Evolutionary conservation across 2,329 filamentous ascomycete genomes (phyloP).

Genomic region (Trichoderma semiorbis): DNA sequence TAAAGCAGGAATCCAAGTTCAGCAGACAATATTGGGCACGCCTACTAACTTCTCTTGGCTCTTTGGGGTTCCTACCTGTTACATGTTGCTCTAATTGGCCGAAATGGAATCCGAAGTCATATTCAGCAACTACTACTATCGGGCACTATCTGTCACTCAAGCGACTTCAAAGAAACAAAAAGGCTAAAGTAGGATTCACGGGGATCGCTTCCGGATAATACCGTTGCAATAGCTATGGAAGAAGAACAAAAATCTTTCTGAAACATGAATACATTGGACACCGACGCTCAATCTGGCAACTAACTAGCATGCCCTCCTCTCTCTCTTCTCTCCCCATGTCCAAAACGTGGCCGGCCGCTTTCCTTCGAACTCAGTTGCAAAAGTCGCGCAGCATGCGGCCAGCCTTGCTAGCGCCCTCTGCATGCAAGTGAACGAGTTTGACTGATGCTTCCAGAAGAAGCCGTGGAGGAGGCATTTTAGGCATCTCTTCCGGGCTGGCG

Average conservation of each 20-base stretch:
- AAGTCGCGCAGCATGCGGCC: not conserved
- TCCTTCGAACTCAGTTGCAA: not conserved
- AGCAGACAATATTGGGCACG: not conserved
- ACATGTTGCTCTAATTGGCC: not conserved
- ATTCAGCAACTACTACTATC: not conserved
- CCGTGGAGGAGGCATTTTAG: not conserved
- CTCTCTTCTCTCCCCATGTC: not conserved
- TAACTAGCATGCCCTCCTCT: not conserved
- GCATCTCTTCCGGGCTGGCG: not conserved
- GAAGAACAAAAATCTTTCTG: not conserved
- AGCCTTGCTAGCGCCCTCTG: slow-evolving; percentile 2
- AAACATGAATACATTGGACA: not conserved
- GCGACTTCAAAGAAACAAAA: not conserved
- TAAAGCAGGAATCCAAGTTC: not conserved
- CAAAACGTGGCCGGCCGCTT: not conserved
- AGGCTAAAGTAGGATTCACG: not conserved
- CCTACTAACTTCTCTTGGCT: not conserved
- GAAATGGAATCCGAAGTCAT: not conserved
- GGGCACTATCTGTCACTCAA: not conserved
- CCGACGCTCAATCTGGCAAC: not conserved
- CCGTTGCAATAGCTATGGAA: not conserved
- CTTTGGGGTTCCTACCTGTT: not conserved
- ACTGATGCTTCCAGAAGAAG: not conserved
- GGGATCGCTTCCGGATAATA: not conserved
- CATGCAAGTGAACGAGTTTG: not conserved